phyloP scores from a whole-genome alignment of 306 rosid genomes.

The Casuarina cunninghamiana region DNA sequence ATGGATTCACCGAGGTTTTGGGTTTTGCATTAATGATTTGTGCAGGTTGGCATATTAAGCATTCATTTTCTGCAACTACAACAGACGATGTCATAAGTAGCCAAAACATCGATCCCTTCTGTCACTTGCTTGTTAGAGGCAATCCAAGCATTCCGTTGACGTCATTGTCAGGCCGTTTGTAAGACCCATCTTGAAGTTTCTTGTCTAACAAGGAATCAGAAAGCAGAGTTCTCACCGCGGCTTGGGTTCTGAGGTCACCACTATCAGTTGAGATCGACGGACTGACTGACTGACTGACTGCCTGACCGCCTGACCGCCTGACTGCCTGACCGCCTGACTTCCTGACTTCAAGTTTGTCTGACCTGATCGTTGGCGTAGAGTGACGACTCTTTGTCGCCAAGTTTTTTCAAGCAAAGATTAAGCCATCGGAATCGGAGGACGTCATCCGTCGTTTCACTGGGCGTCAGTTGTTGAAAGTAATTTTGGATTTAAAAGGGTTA shows the following conservation, averaged over 20 bases:
- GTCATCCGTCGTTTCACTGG: background rate
- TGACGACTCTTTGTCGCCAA: background rate
- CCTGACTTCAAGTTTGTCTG: background rate
- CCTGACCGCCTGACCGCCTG: background rate
- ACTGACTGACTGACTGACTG: background rate
- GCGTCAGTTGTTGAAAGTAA: background rate
- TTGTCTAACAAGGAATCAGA: constrained; percentile 2
- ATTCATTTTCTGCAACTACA: background rate
- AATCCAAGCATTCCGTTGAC: background rate
- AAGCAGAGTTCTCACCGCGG: too few species aligned
- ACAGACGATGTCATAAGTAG: background rate
- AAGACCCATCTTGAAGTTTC: background rate
- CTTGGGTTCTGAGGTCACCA: too few species aligned
- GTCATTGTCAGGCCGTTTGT: background rate
- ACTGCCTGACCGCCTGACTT: background rate
- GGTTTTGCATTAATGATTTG: background rate
- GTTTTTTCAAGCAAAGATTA: background rate
- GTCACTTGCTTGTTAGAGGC: background rate
- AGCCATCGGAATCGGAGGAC: background rate
- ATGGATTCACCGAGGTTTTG: background rate
- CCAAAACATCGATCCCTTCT: background rate
- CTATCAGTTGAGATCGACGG: too few species aligned
- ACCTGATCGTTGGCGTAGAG: background rate
- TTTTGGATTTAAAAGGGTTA: background rate
- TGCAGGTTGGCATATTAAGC: background rate